These are phyloP conservation scores for Tuber borchii DNA, from an alignment of 495 filamentous ascomycete species.

Conservation along the genomic window DNA sequence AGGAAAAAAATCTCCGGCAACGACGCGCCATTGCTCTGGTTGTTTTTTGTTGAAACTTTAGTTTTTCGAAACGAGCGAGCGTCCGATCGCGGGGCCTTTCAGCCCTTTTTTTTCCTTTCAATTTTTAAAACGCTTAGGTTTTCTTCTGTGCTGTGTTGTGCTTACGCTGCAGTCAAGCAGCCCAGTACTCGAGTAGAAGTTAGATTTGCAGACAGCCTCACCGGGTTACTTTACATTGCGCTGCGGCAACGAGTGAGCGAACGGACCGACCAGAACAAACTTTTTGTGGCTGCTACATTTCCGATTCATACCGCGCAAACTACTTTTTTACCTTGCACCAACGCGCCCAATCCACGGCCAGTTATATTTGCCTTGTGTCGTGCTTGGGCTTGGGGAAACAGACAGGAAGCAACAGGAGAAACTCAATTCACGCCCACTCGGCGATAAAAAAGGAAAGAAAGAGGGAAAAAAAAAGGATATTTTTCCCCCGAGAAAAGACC, in stretches of 20 bases:
- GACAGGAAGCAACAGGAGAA: not conserved
- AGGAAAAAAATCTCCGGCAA: not conserved
- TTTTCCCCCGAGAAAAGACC: not conserved
- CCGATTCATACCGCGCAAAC: not conserved
- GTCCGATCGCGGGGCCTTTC: not conserved
- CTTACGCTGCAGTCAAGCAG: not conserved
- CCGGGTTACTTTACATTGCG: not conserved
- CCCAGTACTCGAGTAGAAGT: not conserved
- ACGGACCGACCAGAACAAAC: not conserved
- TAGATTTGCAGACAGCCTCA: not conserved
- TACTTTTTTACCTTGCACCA: not conserved
- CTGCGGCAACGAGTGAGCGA: not conserved
- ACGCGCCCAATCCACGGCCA: not conserved
- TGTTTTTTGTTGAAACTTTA: not conserved
- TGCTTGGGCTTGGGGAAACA: not conserved
- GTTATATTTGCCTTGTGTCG: not conserved
- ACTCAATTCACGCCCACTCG: not conserved
- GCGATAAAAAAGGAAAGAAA: not conserved
- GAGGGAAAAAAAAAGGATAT: not conserved
- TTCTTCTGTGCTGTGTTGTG: not conserved
- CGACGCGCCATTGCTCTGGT: slow-evolving; percentile 6
- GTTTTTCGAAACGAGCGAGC: not conserved
- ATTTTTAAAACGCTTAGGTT: not conserved
- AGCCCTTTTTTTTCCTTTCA: not conserved
- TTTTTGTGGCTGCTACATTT: not conserved